Evolutionary conservation across 139 green algal species (phyloP).

Genomic region (Chlorella sp.): DNA sequence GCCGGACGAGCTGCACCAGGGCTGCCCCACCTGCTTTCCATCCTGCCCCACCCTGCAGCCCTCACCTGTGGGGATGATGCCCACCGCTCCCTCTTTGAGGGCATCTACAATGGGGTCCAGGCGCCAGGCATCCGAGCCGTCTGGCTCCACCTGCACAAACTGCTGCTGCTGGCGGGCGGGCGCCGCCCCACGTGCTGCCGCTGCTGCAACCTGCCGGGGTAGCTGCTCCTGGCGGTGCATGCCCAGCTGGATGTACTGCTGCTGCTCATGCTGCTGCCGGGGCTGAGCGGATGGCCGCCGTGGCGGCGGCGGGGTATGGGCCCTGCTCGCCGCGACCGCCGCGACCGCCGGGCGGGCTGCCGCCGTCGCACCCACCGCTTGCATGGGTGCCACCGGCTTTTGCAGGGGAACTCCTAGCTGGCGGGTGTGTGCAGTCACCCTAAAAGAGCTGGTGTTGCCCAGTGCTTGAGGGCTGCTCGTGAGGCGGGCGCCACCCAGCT

Average conservation of each 20-base stretch:
- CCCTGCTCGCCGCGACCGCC: neutral
- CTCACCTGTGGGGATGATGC: slow-evolving; percentile 84
- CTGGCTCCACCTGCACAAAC: slow-evolving; percentile 51
- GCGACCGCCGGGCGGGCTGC: no score
- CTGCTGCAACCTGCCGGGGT: neutral
- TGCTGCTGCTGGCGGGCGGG: slow-evolving; percentile 5
- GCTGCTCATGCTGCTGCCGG: neutral
- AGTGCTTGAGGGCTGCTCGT: no score
- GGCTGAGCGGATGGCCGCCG: neutral
- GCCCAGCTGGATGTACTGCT: no score
- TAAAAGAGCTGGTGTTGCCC: no score
- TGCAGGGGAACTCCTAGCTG: no score
- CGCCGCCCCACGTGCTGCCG: neutral
- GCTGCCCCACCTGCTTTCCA: neutral
- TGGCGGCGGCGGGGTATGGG: no score
- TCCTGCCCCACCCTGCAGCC: neutral
- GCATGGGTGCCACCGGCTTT: no score
- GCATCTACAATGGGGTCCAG: slow-evolving; percentile 67
- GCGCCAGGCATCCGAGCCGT: slow-evolving; percentile 81
- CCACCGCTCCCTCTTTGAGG: slow-evolving; percentile 71
- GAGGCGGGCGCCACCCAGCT: no score
- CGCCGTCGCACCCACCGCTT: neutral
- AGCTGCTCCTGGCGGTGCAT: no score
- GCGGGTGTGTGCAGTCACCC: no score
- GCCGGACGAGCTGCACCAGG: no score